These are phyloP conservation scores for Pisolithus microcarpus DNA, from an alignment of 768 basidiomycete genomes.

Conservation along the genomic window DNA sequence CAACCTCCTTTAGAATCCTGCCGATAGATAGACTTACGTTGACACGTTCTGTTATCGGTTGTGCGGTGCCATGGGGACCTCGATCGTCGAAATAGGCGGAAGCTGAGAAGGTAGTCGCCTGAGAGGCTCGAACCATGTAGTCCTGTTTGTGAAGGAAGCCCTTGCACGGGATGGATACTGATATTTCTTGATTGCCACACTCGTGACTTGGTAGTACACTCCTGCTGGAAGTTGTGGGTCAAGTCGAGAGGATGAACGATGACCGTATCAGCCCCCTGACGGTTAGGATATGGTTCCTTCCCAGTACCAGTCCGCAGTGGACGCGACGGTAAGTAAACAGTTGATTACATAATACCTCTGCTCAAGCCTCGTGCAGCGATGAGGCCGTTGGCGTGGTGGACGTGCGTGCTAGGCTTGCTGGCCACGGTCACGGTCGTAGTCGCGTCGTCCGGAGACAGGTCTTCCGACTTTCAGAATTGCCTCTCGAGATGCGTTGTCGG, in stretches of 20 bases:
- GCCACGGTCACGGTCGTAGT: neutral
- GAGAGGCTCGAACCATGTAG: slow-evolving; percentile 32
- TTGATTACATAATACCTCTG: neutral
- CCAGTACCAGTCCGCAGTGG: no score
- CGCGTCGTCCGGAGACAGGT: slow-evolving; percentile 30
- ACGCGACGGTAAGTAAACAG: neutral
- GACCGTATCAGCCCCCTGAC: no score
- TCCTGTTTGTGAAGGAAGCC: neutral
- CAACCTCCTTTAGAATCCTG: slow-evolving; percentile 5
- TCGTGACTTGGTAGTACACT: neutral
- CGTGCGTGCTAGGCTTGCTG: slow-evolving; percentile 12
- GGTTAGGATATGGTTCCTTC: no score
- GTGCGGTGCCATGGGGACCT: slow-evolving; percentile 60
- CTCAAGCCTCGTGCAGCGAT: slow-evolving; percentile 1
- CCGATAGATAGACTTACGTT: slow-evolving; percentile 44
- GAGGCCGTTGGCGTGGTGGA: slow-evolving; percentile 9
- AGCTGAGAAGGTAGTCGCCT: slow-evolving; percentile 59
- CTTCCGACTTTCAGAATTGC: slow-evolving; percentile 30
- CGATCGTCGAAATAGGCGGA: slow-evolving; percentile 72
- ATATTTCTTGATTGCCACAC: neutral
- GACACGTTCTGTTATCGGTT: slow-evolving; percentile 73
- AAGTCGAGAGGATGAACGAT: neutral
- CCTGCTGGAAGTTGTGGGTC: neutral
- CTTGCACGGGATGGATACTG: neutral
- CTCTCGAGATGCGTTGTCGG: slow-evolving; percentile 28